Base-by-base conservation (phyloP, 257 asterid species). In the Jaltomata sinuosa region DNA sequence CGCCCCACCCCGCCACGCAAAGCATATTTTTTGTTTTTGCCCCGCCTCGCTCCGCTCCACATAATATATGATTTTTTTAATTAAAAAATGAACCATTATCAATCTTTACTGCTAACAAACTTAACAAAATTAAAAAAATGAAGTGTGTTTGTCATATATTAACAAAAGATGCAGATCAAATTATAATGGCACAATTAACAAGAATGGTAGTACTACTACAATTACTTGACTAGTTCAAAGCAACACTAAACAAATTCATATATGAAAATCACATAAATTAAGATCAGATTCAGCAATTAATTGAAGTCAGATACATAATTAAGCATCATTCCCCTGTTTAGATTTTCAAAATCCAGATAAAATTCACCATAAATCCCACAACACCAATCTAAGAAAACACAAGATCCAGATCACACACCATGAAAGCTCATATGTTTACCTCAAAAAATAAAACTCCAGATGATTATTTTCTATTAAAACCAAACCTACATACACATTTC, bases 371-470 rank as follows among this genome's bases (percentile, higher is more conserved):
- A 54, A 40, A 64, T 2, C 42, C 47, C 27, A 42, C 38, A 84
- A 50, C 11, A 4, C 62, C 42, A 50, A 76, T 74, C 52, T 67
- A 84, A 27, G 61, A 19, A 52, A 71, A 85, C 71, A 50, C 59
- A 72, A 76, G 84, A 76, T 79, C 89, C 87, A 59, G 80, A 83
- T 81, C 83, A 65, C 50, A 42, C 52, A 45, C 49, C 59, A 85
- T 42, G 31, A 84, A 88, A 83, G 74, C 54, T 61, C 77, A 47
- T 49, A 71, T 29, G 38, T 83, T 87, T 54, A 47, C 59, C 40
- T 84, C 83, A 82, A 82, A 61, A 32, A 57, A 74, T 25, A 81
- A 45, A 57, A 69, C 82, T 64, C 85, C 84, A 84, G 49, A 84
- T 69, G 34, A 18, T 22, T n/a, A 69, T 42, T 83, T 80, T 64